Conservation (phyloP, 768 basidiomycete genomes). For the Termitomyces sp. region DNA sequence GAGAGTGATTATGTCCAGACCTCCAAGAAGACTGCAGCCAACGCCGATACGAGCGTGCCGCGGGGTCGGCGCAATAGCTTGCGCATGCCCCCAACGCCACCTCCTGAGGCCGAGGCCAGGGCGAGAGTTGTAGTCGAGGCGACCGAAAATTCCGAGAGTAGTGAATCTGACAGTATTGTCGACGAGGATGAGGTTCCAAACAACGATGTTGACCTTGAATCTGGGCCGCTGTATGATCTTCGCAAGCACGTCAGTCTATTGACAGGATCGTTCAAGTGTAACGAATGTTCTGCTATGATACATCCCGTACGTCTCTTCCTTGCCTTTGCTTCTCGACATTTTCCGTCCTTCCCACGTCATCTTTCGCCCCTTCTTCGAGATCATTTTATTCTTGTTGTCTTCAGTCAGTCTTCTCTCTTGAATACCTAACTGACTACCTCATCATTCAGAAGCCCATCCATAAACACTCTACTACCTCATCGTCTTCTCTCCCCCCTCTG, state of each 20-base stretch:
- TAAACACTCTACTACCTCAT: not conserved
- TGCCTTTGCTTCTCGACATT: not conserved
- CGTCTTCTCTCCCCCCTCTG: not conserved
- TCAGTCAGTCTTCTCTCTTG: not conserved
- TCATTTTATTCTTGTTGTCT: not conserved
- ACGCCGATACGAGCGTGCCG: not conserved
- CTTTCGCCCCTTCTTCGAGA: not conserved
- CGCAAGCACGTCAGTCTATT: constrained; percentile 1
- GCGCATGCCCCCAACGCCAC: not conserved
- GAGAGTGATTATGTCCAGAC: not conserved
- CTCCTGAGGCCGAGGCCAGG: not conserved
- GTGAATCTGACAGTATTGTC: not conserved
- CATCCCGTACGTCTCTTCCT: constrained; percentile 1
- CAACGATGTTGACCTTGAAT: not conserved
- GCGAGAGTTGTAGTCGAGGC: not conserved
- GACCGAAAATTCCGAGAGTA: not conserved
- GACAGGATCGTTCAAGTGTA: constrained; percentile 5
- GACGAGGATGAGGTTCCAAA: not conserved
- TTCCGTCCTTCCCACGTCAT: not conserved
- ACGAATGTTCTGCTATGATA: not conserved
- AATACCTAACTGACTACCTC: not conserved
- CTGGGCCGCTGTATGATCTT: constrained; percentile 2
- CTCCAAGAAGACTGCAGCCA: not conserved
- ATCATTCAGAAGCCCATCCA: constrained; percentile 3
- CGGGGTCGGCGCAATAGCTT: not conserved